Evolutionary conservation across 2,329 filamentous ascomycete genomes (phyloP), one percentile per base, ranked within the genome.

Genomic region (Fonsecaea pugnacius): DNA sequence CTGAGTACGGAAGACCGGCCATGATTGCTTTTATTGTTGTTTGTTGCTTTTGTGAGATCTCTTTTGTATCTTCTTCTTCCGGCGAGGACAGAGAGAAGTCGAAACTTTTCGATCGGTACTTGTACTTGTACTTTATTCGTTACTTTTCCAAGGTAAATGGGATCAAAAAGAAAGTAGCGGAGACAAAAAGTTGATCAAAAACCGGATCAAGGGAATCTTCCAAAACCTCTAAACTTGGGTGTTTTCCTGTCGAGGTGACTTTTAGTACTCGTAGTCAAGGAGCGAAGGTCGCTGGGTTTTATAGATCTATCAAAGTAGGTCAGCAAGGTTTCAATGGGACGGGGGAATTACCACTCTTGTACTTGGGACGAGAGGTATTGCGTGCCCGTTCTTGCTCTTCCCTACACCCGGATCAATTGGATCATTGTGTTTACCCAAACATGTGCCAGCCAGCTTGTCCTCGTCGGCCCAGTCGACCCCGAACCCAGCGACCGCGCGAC

Each of bases 1-100:
- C 59, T 7, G 66, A 52, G 62, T 67, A 67, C 21, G 65, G 65
- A 46, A 67, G 65, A 18, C 54, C 58, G 33, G 65, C 7, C 65
- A 67, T 67, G 21, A 24, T 59, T 36, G 40, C 8, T 51, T 40
- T 53, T 43, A 14, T 8, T n/a, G n/a, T 27, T 4, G 30, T 38
- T 46, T 24, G 33, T 30, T 54, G 32, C 21, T 14, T 32, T 33
- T 48, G 4, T 36, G 9, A 30, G 16, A 18, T 7, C 10, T 16
- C 35, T 18, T 5, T 30, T 30, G 27, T 30, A 30, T 30, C 27
- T 30, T 30, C 2, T 30, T 6, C 6, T 30, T 30, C 27, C 27
- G 27, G 27, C 27, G 27, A 30, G 27, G 27, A 30, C 27, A 5
- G 2, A 6, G 6, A 46, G n/a, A 21, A 56, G 50, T 53, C 56